Evolutionary conservation across 2,329 filamentous ascomycete species (phyloP).

Genomic region (Bipolaris victoriae): DNA sequence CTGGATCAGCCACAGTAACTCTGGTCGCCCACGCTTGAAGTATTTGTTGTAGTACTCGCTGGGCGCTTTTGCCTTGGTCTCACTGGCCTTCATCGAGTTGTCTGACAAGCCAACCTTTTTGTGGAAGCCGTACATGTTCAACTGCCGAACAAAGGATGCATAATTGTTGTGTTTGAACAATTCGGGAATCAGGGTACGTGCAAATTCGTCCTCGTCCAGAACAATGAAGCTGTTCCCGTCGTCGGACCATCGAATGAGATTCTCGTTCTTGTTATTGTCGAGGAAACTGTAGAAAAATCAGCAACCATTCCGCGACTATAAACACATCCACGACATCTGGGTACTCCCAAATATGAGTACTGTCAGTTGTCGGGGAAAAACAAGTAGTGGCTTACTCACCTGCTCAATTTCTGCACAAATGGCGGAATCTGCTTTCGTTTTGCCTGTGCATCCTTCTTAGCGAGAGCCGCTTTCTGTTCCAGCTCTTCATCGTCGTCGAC

Average conservation of each 20-base stretch:
- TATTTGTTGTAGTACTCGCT: slow-evolving; percentile 98
- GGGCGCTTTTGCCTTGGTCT: slow-evolving; percentile 95
- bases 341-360: not conserved
- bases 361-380: not conserved
- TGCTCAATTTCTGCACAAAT: slow-evolving; percentile 97
- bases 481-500: slow-evolving; percentile 73
- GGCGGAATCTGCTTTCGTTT: slow-evolving; percentile 96
- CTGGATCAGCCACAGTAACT: slow-evolving; percentile 93
- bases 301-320: not conserved
- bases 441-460: slow-evolving; percentile 84
- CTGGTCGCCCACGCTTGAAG: slow-evolving; percentile 90
- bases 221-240: slow-evolving; percentile 97
- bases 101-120: slow-evolving; percentile 76
- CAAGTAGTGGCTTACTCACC: slow-evolving; percentile 63
- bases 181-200: slow-evolving; percentile 74
- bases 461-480: slow-evolving; percentile 77
- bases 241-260: slow-evolving; percentile 95
- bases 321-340: not conserved
- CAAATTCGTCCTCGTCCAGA: slow-evolving; percentile 90
- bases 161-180: slow-evolving; percentile 83
- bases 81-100: slow-evolving; percentile 96
- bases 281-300: slow-evolving; percentile 72
- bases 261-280: slow-evolving; percentile 89
- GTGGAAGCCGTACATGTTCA: slow-evolving; percentile 65
- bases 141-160: slow-evolving; percentile 75